These are phyloP conservation scores for Cladosporium sp. DNA, from an alignment of 2,329 filamentous ascomycete genomes.

Conservation along the genomic window DNA sequence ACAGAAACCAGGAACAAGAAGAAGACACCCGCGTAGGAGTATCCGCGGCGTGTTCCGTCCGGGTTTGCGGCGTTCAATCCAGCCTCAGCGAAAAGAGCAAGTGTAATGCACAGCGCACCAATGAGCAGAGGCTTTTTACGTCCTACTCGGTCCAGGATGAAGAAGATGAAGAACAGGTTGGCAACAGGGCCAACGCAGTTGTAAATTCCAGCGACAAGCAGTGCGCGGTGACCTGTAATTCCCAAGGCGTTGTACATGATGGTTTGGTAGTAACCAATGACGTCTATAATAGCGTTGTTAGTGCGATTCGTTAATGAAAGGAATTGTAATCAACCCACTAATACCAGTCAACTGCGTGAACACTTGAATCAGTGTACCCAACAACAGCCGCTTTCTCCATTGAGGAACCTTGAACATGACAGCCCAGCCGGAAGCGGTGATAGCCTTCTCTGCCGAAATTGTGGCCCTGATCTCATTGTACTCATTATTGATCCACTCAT, in stretches of 20 bases:
- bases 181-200: slow-evolving; percentile 59
- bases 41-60: slow-evolving; percentile 42
- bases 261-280: slow-evolving; percentile 64
- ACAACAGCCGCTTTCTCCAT: slow-evolving; percentile 63
- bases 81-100: slow-evolving; percentile 62
- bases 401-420: slow-evolving; percentile 60
- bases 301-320: background rate
- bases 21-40: slow-evolving; percentile 63
- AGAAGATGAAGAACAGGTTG: slow-evolving; percentile 61
- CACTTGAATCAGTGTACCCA: slow-evolving; percentile 63
- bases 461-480: slow-evolving; percentile 62
- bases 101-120: slow-evolving; percentile 55
- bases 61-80: slow-evolving; percentile 55
- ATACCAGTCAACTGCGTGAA: slow-evolving; percentile 67
- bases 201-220: slow-evolving; percentile 62
- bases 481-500: slow-evolving; percentile 59
- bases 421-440: slow-evolving; percentile 55
- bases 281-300: slow-evolving; percentile 40
- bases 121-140: slow-evolving; percentile 55
- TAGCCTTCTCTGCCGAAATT: slow-evolving; percentile 59
- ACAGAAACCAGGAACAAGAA: slow-evolving; percentile 65
- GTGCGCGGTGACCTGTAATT: slow-evolving; percentile 53
- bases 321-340: slow-evolving; percentile 28
- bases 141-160: slow-evolving; percentile 56
- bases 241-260: slow-evolving; percentile 60